These are phyloP conservation scores for Cladophialophora chaetospira DNA, from an alignment of 2,329 filamentous ascomycete genomes.

Conservation along the genomic window DNA sequence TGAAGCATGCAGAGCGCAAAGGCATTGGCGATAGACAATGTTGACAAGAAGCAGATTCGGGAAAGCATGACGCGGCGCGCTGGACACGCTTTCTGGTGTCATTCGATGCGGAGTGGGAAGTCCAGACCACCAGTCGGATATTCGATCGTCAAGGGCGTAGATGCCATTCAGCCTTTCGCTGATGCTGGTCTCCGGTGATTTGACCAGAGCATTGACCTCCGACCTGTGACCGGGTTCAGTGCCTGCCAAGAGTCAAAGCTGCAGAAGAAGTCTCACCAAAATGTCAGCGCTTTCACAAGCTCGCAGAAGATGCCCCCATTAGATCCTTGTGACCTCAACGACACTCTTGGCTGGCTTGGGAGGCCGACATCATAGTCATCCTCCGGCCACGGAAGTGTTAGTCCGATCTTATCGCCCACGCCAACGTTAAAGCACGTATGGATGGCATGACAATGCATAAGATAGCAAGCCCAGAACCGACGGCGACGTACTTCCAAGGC, in stretches of 20 bases:
- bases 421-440: not conserved
- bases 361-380: slow-evolving; percentile 11
- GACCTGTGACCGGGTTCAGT: not conserved
- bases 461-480: slow-evolving; percentile 24
- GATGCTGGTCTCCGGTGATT: slow-evolving; percentile 6
- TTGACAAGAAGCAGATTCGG: slow-evolving; percentile 10
- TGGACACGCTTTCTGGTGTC: not conserved
- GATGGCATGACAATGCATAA: slow-evolving; percentile 16
- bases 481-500: slow-evolving; percentile 14
- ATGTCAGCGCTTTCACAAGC: slow-evolving; percentile 14
- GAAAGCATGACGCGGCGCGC: not conserved
- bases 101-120: slow-evolving; percentile 7
- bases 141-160: slow-evolving; percentile 11
- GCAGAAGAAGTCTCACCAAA: slow-evolving; percentile 8
- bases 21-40: slow-evolving; percentile 17
- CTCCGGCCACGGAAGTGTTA: slow-evolving; percentile 15
- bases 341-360: not conserved
- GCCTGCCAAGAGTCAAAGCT: not conserved
- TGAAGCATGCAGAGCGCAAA: slow-evolving; percentile 17
- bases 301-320: slow-evolving; percentile 16
- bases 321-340: slow-evolving; percentile 5
- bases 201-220: slow-evolving; percentile 10
- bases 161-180: slow-evolving; percentile 9
- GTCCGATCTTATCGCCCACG: not conserved
- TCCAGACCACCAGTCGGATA: slow-evolving; percentile 11